phyloP scores from a whole-genome alignment of 1,284 basidiomycete genomes.

The Cerrena zonata region DNA sequence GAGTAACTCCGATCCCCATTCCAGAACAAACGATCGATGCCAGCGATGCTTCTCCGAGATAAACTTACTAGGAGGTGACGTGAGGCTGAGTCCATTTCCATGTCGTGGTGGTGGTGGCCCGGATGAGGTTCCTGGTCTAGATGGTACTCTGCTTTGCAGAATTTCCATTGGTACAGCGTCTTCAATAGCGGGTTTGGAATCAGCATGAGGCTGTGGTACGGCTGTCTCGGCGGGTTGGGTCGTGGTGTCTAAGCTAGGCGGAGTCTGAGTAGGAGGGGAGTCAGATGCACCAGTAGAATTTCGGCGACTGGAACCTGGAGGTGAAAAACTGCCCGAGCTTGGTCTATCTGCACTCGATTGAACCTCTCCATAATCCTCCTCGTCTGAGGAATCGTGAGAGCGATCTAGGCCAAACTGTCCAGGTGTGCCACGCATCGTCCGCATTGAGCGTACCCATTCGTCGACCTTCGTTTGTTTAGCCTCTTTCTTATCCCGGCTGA shows the following conservation, averaged over 20 bases:
- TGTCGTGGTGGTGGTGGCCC: constrained; percentile 19
- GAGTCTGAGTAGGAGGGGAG: neutral
- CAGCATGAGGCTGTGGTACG: constrained; percentile 16
- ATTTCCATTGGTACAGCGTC: constrained; percentile 65
- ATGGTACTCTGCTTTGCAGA: constrained; percentile 49
- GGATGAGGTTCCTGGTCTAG: constrained; percentile 32
- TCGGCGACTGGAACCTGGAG: constrained; percentile 5
- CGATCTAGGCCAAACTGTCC: constrained; percentile 56
- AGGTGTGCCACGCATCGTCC: constrained; percentile 52
- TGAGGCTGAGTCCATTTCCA: constrained; percentile 17
- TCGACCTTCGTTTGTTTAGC: constrained; percentile 75
- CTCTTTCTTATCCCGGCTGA: constrained; percentile 63
- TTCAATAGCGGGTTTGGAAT: constrained; percentile 49
- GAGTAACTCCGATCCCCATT: constrained; percentile 53
- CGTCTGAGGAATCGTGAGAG: constrained; percentile 41
- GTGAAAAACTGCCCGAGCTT: constrained; percentile 7
- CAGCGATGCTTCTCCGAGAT: constrained; percentile 28
- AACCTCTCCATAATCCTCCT: constrained; percentile 23
- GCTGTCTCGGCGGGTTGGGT: constrained; percentile 10
- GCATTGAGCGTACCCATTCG: constrained; percentile 72
- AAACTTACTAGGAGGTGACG: constrained; percentile 13
- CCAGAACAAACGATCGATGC: constrained; percentile 66
- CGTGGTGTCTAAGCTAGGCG: neutral
- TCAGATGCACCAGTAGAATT: constrained; percentile 4
- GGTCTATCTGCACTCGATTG: constrained; percentile 1